These are phyloP conservation scores for Gnaphalium uliginosum DNA, from an alignment of 129 eudicot genomes.

Conservation along the genomic window DNA sequence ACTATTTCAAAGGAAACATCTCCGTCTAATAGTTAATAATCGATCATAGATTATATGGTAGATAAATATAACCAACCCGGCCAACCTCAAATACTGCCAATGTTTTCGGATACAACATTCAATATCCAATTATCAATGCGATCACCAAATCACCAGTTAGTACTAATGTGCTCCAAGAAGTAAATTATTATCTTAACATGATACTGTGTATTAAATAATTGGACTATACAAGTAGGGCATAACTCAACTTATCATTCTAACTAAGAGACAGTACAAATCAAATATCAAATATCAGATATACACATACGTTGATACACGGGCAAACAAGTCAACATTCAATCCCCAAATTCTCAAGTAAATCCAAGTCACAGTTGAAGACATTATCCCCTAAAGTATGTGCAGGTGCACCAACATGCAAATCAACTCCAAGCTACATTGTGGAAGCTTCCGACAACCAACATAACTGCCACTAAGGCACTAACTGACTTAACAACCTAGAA, in stretches of 20 bases:
- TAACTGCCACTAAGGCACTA: neutral
- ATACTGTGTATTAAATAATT: neutral
- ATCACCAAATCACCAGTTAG: neutral
- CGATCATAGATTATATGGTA: neutral
- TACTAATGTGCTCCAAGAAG: neutral
- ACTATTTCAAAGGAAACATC: neutral
- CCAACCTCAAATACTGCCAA: neutral
- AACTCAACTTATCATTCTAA: neutral
- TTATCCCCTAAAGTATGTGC: neutral
- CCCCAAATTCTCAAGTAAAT: neutral
- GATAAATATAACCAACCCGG: neutral
- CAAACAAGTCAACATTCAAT: neutral
- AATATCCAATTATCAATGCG: neutral
- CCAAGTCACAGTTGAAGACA: neutral
- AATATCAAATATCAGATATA: too few species aligned
- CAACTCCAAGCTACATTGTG: neutral
- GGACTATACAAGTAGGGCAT: slow-evolving; percentile 1
- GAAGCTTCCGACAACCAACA: neutral
- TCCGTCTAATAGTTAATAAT: neutral
- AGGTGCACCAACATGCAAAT: neutral
- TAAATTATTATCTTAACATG: neutral
- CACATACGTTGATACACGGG: neutral
- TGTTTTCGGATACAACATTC: slow-evolving; percentile 11
- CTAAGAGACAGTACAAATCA: neutral
- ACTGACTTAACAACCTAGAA: neutral